Conservation (phyloP, 306 rosid genomes). For the Sophora flavescens region DNA sequence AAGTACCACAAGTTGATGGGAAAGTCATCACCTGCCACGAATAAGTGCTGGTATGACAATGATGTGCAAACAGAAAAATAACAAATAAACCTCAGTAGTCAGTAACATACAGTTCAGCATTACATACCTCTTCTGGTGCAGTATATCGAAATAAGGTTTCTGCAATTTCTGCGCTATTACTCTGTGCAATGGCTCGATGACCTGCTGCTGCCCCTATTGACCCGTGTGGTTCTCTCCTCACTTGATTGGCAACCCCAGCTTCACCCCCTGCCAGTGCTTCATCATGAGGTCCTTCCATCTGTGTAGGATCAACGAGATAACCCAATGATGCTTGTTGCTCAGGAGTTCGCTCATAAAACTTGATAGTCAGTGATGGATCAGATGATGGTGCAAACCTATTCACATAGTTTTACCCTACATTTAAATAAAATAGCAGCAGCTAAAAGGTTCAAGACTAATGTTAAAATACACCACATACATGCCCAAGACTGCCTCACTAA, state of each 20-base stretch:
- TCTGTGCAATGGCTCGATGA: slow-evolving; percentile 94
- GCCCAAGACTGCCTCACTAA: slow-evolving; percentile 18
- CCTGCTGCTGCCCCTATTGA: slow-evolving; percentile 90
- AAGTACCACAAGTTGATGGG: slow-evolving; percentile 92
- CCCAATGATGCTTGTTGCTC: slow-evolving; percentile 91
- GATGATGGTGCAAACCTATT: slow-evolving; percentile 84
- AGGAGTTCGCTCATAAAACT: slow-evolving; percentile 86
- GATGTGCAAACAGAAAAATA: slow-evolving; percentile 21
- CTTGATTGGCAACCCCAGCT: slow-evolving; percentile 54
- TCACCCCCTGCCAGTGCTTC: slow-evolving; percentile 51
- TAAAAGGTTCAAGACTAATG: slow-evolving; percentile 11
- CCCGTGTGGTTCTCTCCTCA: slow-evolving; percentile 73
- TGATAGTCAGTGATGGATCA: slow-evolving; percentile 80
- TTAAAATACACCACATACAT: slow-evolving; percentile 17
- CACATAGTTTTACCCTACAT: slow-evolving; percentile 25
- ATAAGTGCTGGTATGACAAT: slow-evolving; percentile 33
- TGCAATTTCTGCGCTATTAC: slow-evolving; percentile 80
- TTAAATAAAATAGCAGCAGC: slow-evolving; percentile 35
- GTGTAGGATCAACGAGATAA: slow-evolving; percentile 66
- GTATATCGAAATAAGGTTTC: slow-evolving; percentile 88
- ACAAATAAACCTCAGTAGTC: neutral
- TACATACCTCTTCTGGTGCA: slow-evolving; percentile 91
- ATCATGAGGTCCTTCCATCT: slow-evolving; percentile 49
- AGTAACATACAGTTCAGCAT: slow-evolving; percentile 21
- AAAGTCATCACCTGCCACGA: slow-evolving; percentile 92